Evolutionary conservation across 2,329 filamentous ascomycete species (phyloP).

Genomic region (Ceratocystis destructans): DNA sequence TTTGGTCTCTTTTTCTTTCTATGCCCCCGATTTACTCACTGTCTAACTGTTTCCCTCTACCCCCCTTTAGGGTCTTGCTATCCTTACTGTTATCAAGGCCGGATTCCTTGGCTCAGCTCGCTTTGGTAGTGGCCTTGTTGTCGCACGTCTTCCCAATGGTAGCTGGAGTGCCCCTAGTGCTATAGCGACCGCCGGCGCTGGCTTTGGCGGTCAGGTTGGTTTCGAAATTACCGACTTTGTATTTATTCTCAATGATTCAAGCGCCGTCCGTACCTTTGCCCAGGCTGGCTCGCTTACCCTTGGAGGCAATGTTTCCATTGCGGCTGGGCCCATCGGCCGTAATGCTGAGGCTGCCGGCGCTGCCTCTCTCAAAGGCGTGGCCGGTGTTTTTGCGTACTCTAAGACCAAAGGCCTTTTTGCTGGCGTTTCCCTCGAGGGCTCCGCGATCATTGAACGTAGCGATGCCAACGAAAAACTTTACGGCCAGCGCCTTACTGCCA

Average conservation of each 20-base stretch:
- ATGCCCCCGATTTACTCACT: background rate
- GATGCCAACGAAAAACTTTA: conserved; percentile 98
- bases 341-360: conserved; percentile 94
- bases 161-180: conserved; percentile 71
- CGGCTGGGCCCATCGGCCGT: conserved; percentile 81
- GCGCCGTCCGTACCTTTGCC: conserved; percentile 83
- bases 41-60: background rate
- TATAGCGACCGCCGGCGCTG: conserved; percentile 66
- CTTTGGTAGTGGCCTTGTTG: conserved; percentile 70
- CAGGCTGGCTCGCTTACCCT: conserved; percentile 84
- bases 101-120: conserved; percentile 73
- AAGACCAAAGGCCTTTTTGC: conserved; percentile 97
- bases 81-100: conserved; percentile 76
- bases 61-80: conserved; percentile 51
- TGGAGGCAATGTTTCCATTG: conserved; percentile 91
- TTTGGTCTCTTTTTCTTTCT: background rate
- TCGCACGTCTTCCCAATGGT: conserved; percentile 64
- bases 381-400: conserved; percentile 90
- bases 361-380: conserved; percentile 75
- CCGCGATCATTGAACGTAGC: conserved; percentile 81
- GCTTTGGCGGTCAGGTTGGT: conserved; percentile 74
- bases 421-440: conserved; percentile 86
- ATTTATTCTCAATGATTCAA: conserved; percentile 89
- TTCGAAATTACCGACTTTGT: conserved; percentile 90
- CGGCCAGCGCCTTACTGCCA: conserved; percentile 64